Evolutionary conservation across 495 filamentous ascomycete genomes (phyloP).

Genomic region (Penicillium cataractarum): DNA sequence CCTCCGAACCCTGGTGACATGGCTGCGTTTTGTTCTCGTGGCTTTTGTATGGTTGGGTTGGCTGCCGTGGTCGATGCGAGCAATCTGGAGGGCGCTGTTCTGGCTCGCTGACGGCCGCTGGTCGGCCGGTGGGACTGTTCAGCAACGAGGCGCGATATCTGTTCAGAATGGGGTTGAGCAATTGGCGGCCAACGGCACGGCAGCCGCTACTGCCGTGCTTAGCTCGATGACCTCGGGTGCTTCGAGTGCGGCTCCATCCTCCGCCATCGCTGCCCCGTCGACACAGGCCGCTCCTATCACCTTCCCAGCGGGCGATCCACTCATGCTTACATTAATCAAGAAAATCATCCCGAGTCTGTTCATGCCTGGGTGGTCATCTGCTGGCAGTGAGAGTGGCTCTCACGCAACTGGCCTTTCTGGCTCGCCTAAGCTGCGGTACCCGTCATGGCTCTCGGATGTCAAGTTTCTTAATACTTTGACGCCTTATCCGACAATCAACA

Average conservation of each 20-base stretch:
- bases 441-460: slow-evolving; percentile 69
- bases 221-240: slow-evolving; percentile 28
- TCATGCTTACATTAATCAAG: slow-evolving; percentile 52
- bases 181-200: slow-evolving; percentile 38
- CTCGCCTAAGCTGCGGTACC: slow-evolving; percentile 37
- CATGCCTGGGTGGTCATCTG: slow-evolving; percentile 42
- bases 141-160: slow-evolving; percentile 24
- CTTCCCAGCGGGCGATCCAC: slow-evolving; percentile 50
- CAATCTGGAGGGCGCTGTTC: slow-evolving; percentile 89
- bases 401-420: slow-evolving; percentile 29
- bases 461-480: slow-evolving; percentile 74
- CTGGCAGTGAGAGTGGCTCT: slow-evolving; percentile 18
- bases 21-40: slow-evolving; percentile 77
- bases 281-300: slow-evolving; percentile 47
- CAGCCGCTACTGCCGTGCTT: slow-evolving; percentile 32
- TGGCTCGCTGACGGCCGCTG: slow-evolving; percentile 95
- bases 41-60: slow-evolving; percentile 84
- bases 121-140: slow-evolving; percentile 47
- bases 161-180: slow-evolving; percentile 23
- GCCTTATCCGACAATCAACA: slow-evolving; percentile 71
- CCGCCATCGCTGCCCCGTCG: slow-evolving; percentile 28
- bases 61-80: slow-evolving; percentile 88
- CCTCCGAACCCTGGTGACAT: slow-evolving; percentile 69
- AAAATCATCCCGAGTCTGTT: slow-evolving; percentile 45
- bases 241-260: slow-evolving; percentile 32